These are phyloP conservation scores for Trichosanthes truncata DNA, from an alignment of 306 rosid genomes.

Conservation along the genomic window DNA sequence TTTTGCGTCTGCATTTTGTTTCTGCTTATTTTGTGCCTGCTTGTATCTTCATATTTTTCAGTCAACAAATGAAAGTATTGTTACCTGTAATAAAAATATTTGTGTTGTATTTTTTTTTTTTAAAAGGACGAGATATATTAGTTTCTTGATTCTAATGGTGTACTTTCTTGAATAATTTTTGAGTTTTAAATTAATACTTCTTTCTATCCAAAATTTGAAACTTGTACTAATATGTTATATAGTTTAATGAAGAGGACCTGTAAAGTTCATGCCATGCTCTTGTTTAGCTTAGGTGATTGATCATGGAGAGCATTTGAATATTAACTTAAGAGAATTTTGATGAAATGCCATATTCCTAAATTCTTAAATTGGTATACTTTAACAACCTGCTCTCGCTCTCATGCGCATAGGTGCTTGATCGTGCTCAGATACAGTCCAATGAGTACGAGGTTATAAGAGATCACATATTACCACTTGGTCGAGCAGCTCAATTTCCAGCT, in stretches of 20 bases:
- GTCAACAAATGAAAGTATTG: not conserved
- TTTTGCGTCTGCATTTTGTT: not conserved
- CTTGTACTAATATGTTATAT: not conserved
- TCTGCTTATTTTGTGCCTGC: not conserved
- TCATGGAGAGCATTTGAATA: not conserved
- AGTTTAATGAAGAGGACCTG: not conserved
- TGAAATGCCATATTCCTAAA: not conserved
- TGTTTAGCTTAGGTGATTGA: not conserved
- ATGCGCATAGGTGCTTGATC: slow-evolving; percentile 50
- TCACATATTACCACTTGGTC: slow-evolving; percentile 71
- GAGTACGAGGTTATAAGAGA: slow-evolving; percentile 75
- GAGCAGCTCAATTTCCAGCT: slow-evolving; percentile 58
- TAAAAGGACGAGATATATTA: not conserved
- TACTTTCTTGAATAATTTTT: not conserved
- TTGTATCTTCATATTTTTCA: no score
- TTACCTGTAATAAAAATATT: not conserved
- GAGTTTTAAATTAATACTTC: not conserved
- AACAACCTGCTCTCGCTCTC: slow-evolving; percentile 11
- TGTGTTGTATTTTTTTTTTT: not conserved
- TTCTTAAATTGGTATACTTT: not conserved
- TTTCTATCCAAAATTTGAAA: not conserved
- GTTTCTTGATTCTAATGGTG: not conserved
- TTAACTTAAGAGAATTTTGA: not conserved
- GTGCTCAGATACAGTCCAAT: slow-evolving; percentile 45
- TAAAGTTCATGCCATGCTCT: not conserved